Evolutionary conservation across 345 rosid genomes (phyloP).

Genomic region (Hibiscus syriacus): DNA sequence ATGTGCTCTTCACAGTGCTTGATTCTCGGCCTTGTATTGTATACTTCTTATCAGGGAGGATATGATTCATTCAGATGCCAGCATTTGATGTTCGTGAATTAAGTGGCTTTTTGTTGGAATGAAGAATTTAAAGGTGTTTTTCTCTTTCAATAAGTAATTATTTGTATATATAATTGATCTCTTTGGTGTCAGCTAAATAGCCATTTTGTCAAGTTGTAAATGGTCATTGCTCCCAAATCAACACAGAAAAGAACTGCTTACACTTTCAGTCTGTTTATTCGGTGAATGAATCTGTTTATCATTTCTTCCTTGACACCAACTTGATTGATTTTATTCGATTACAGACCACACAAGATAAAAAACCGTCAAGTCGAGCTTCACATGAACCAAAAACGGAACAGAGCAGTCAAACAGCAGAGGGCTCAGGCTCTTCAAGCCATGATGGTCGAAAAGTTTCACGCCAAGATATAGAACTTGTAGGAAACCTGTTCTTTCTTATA

Average conservation of each 20-base stretch:
- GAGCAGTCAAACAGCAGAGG: constrained; percentile 53
- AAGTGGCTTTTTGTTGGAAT: constrained; percentile 38
- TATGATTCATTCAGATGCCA: not conserved
- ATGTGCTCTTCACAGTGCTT: not conserved
- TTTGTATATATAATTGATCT: not conserved
- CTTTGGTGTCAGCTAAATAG: not conserved
- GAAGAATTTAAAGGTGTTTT: constrained; percentile 65
- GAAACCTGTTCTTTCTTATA: not conserved
- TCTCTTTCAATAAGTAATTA: not conserved
- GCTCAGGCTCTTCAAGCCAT: constrained; percentile 83
- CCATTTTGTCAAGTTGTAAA: not conserved
- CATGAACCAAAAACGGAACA: constrained; percentile 74
- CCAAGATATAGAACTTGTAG: constrained; percentile 89
- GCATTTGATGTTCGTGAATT: constrained; percentile 3
- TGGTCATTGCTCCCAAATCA: not conserved
- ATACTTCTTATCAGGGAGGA: constrained; percentile 14
- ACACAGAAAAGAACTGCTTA: not conserved
- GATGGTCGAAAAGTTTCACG: constrained; percentile 88
- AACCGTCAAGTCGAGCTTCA: constrained; percentile 55
- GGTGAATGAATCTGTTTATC: not conserved
- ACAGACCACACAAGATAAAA: constrained; percentile 67
- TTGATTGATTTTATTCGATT: constrained; percentile 13
- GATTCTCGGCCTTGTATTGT: not conserved
- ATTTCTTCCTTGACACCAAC: constrained; percentile 9
- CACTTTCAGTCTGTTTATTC: not conserved